Evolutionary conservation across 208 protist genomes (phyloP), one percentile per base, ranked within the genome.

Genomic region (Crithidia sp.): DNA sequence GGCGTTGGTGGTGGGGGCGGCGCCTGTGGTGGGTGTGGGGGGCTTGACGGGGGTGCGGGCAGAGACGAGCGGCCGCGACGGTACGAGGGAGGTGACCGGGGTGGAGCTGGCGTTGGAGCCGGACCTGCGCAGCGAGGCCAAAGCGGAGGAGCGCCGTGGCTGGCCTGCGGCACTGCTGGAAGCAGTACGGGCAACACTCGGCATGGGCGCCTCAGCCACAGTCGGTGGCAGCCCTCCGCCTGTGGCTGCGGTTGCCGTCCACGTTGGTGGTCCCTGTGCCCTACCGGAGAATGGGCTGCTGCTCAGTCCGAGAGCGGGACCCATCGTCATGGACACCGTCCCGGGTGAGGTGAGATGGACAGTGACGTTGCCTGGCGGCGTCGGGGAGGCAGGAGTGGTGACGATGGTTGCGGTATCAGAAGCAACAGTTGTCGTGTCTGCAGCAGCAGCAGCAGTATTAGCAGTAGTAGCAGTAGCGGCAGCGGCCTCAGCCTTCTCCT

Each of bases 401-500:
- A 28, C 28, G 28, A 28, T 28, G 1, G 28, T 28, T 0, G 28
- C 28, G 28, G 28, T 28, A 28, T 28, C 28, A 28, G 28, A 28
- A 0, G 28, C 28, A 28, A 1, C 28, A 28, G 28, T 28, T 28
- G 28, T 28, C 28, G 28, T 28, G 28, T 28, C 28, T 28, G 28
- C 28, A 5, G 6, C 19, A 52, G 41, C 49, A 4, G 43, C 54
- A 54, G 3, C 6, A 0, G n/a, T 12, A 7, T 2, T n/a, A 0
- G 71, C 39, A 3, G 16, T 44, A 7, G 65, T 44, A 28, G 67
- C 54, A 9, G 28, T 41, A 5, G 41, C 65, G 8, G 58, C 40
- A 14, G 44, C 62, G 5, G 64, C 63, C 54, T 76, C 71, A 10
- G 56, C 77, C 45, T 8, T 37, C 12, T 73, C 84, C 45, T 83